Evolutionary conservation across 495 filamentous ascomycete species (phyloP).

Genomic region (Podospora appendiculata): DNA sequence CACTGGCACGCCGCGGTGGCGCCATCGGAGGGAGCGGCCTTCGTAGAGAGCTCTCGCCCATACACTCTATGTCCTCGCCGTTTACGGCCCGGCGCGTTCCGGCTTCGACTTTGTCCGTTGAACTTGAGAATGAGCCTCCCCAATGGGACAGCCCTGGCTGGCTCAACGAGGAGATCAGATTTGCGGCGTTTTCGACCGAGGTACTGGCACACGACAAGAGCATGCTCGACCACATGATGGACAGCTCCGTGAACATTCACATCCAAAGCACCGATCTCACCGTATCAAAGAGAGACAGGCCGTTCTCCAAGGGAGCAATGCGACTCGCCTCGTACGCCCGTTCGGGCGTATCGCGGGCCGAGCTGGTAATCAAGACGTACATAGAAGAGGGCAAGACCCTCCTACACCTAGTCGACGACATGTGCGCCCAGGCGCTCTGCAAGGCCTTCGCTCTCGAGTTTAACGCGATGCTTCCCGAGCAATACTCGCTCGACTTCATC

Average conservation of each 20-base stretch:
- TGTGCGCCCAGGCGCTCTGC: constrained; percentile 27
- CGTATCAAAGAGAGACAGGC: constrained; percentile 15
- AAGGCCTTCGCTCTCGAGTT: constrained; percentile 36
- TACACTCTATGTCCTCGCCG: neutral
- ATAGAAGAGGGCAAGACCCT: constrained; percentile 14
- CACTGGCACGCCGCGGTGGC: neutral
- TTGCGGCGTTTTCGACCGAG: constrained; percentile 22
- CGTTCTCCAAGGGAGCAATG: constrained; percentile 25
- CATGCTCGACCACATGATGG: constrained; percentile 24
- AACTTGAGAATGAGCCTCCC: constrained; percentile 13
- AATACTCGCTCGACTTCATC: constrained; percentile 26
- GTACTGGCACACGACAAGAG: constrained; percentile 6
- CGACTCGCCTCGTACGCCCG: constrained; percentile 25
- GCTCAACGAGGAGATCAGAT: constrained; percentile 19
- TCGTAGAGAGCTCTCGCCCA: constrained; percentile 6
- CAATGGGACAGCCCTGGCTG: constrained; percentile 20
- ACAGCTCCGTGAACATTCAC: constrained; percentile 9
- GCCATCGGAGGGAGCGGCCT: no score
- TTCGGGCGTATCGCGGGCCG: constrained; percentile 12
- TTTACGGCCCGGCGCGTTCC: neutral
- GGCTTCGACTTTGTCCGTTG: neutral
- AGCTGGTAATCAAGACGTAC: constrained; percentile 26
- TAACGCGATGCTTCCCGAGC: constrained; percentile 16
- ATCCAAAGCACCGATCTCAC: constrained; percentile 17
- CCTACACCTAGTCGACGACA: constrained; percentile 24